Evolutionary conservation across 164 flowering plant genomes (phyloP), one percentile per base, ranked within the genome.

Genomic region (Litsea cubeba): DNA sequence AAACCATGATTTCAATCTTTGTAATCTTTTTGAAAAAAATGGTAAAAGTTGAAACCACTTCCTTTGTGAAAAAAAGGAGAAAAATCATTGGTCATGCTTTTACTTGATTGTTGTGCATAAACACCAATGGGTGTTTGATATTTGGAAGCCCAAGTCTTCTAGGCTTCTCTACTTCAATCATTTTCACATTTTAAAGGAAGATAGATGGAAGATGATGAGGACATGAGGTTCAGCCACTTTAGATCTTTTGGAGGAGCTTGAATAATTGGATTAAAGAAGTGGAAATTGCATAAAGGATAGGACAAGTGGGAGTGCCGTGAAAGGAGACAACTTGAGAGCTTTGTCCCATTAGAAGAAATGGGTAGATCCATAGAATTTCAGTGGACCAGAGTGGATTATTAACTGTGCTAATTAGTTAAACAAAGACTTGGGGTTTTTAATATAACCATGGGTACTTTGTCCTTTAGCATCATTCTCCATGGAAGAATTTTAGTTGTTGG

Each of bases 51-150:
- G 23, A 60, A 60, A 3, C 24, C 63, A 60, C 63, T 60, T 30
- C 35, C 35, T 30, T 58, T 60, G 63, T 60, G 23, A n/a, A 40
- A 40, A 35, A 23, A 64, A 25, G 67, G 35, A 25, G 2, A 28
- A 64, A 64, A 23, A n/a, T 25, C 67, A 23, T 23, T 20, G 63
- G 24, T 23, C 22, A 60, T 60, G n/a, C 23, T 64, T 64, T 64
- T 23, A n/a, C 49, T 28, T 67, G 69, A 32, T 12, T 67, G 69
- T 22, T 3, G 50, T 67, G 49, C 49, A 28, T 14, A 32, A 8
- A 30, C 69, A 67, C 15, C 49, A 15, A 30, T 67, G 69, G 49
- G 2, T 17, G 69, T 67, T 67, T 67, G 50, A 67, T 67, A 26
- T 50, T 20, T 67, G 50, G 69, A 32, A 32, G n/a, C 50, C 69